phyloP scores from a whole-genome alignment of 164 flowering plant genomes.

The Magnolia sinica region DNA sequence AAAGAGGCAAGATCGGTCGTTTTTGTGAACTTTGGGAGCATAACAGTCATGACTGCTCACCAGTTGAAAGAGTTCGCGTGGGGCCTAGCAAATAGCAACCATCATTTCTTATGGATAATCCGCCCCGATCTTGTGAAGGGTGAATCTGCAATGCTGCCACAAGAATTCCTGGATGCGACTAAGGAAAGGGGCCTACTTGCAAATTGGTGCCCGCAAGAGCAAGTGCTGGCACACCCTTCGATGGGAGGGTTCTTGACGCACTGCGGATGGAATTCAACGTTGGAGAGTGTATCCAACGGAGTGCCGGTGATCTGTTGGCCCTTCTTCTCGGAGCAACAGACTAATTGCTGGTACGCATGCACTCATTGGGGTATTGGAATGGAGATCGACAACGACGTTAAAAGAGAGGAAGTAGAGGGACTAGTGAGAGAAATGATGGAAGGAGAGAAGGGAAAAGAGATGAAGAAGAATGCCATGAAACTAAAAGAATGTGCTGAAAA shows the following conservation, averaged over 20 bases:
- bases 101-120: slow-evolving; percentile 47
- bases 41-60: slow-evolving; percentile 24
- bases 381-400: slow-evolving; percentile 14
- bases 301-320: slow-evolving; percentile 19
- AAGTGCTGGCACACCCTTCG: slow-evolving; percentile 14
- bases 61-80: slow-evolving; percentile 41
- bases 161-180: slow-evolving; percentile 14
- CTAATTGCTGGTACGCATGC: slow-evolving; percentile 10
- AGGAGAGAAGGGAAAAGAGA: slow-evolving; percentile 12
- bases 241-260: slow-evolving; percentile 16
- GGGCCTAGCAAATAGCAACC: slow-evolving; percentile 40
- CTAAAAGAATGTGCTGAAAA: slow-evolving; percentile 1
- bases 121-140: slow-evolving; percentile 49
- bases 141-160: slow-evolving; percentile 16
- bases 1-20: slow-evolving; percentile 26
- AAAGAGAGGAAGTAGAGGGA: slow-evolving; percentile 13
- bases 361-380: slow-evolving; percentile 12
- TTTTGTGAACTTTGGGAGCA: slow-evolving; percentile 40
- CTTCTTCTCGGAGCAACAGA: slow-evolving; percentile 13
- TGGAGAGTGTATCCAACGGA: slow-evolving; percentile 14
- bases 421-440: slow-evolving; percentile 10
- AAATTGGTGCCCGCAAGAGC: slow-evolving; percentile 19
- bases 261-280: slow-evolving; percentile 20
- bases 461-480: slow-evolving; percentile 7
- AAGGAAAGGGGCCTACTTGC: slow-evolving; percentile 16